Evolutionary conservation across 78 protist genomes (phyloP).

Genomic region (Emiliania huxleyi): DNA sequence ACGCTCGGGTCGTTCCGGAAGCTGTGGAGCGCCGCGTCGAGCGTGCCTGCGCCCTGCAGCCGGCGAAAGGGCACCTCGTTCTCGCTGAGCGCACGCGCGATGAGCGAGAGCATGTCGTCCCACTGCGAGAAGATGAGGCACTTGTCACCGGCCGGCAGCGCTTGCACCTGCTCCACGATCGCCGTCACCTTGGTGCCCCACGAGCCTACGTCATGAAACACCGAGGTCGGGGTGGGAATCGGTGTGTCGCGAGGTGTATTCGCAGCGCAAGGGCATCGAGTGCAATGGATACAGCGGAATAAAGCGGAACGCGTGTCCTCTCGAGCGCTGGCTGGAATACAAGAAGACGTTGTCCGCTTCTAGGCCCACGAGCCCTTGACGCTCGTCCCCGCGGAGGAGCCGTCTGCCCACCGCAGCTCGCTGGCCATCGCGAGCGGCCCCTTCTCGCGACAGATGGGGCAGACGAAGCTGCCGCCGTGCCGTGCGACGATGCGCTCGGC

Average conservation of each 20-base stretch:
- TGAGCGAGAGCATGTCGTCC: neutral
- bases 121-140: neutral
- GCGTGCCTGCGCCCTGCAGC: neutral
- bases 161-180: neutral
- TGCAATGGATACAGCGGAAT: no score
- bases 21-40: neutral
- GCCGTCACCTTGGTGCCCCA: constrained; percentile 26
- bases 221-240: no score
- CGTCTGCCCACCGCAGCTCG: neutral
- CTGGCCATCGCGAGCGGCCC: neutral
- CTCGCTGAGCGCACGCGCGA: neutral
- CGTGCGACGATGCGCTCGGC: neutral
- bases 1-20: neutral
- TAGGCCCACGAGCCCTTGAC: neutral
- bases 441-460: neutral
- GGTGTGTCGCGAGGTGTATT: no score
- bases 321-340: no score
- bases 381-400: neutral
- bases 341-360: neutral
- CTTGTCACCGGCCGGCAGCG: neutral
- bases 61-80: neutral
- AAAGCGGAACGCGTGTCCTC: no score
- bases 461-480: neutral
- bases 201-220: no score
- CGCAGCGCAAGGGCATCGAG: no score